Evolutionary conservation across 208 protist genomes (phyloP).

Genomic region (Leishmania tarentolae): DNA sequence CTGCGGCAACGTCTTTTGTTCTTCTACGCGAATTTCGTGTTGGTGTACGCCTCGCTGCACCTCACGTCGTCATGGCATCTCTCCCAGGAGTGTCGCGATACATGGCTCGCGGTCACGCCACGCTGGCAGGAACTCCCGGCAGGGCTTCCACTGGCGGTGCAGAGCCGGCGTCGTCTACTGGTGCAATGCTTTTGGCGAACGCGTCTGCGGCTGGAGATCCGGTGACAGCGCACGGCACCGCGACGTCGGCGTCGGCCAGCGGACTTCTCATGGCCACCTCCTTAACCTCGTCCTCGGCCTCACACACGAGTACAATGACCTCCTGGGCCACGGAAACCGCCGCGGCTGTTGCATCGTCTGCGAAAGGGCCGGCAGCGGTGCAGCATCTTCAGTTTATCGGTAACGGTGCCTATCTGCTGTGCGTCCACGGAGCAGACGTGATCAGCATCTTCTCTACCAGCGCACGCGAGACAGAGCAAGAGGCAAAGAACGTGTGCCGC

Average conservation of each 20-base stretch:
- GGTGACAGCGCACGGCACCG: background rate
- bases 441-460: conserved; percentile 43
- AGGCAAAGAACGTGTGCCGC: conserved; percentile 28
- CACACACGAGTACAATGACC: conserved; percentile 4
- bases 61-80: conserved; percentile 13
- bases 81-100: conserved; percentile 21
- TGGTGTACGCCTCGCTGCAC: conserved; percentile 25
- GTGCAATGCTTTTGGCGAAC: conserved; percentile 5
- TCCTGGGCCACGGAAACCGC: conserved; percentile 22
- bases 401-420: conserved; percentile 36
- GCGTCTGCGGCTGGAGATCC: background rate
- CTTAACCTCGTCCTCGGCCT: background rate
- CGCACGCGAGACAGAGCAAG: conserved; percentile 19
- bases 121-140: background rate
- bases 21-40: conserved; percentile 43
- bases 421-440: conserved; percentile 27
- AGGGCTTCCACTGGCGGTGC: background rate
- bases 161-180: background rate
- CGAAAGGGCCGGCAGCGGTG: conserved; percentile 5
- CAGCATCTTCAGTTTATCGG: conserved; percentile 47
- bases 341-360: conserved; percentile 7
- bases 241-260: background rate
- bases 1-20: conserved; percentile 13
- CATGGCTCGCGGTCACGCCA: conserved; percentile 6
- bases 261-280: background rate